Evolutionary conservation across 176 grass and related monocot species (phyloP).

Genomic region (Urochloa ruziziensis): DNA sequence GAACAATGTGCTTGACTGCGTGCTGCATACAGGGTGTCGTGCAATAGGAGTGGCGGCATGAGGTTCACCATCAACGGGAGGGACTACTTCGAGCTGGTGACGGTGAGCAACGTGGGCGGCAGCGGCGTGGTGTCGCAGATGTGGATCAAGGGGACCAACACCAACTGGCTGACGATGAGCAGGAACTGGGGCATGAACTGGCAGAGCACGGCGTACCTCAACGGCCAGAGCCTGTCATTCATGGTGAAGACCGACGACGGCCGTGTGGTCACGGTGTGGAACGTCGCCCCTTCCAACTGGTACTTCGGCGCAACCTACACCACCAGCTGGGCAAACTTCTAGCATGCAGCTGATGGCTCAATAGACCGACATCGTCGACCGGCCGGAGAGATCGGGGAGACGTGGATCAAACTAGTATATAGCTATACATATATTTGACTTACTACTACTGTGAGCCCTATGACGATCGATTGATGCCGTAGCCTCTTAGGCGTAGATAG

Average conservation of each 20-base stretch:
- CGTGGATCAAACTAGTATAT: constrained; percentile 21
- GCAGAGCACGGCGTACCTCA: constrained; percentile 57
- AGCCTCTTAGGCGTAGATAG: constrained; percentile 6
- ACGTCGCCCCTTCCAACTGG: constrained; percentile 49
- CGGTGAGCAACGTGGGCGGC: constrained; percentile 47
- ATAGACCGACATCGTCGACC: not conserved
- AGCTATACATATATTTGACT: constrained; percentile 1
- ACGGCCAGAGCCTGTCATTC: constrained; percentile 55
- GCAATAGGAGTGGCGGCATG: constrained; percentile 30
- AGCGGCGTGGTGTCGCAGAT: constrained; percentile 37
- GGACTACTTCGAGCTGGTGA: constrained; percentile 56
- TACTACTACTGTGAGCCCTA: not conserved
- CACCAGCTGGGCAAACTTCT: not conserved
- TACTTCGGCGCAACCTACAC: constrained; percentile 45
- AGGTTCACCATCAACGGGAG: constrained; percentile 47
- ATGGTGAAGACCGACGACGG: constrained; percentile 48
- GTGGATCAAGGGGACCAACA: constrained; percentile 53
- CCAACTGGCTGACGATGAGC: constrained; percentile 49
- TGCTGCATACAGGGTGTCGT: constrained; percentile 39
- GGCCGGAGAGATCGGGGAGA: not conserved
- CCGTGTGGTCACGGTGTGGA: constrained; percentile 1
- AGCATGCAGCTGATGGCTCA: not conserved
- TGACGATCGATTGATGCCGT: not conserved
- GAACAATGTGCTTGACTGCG: too few relatives aligned
- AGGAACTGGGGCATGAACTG: constrained; percentile 70